phyloP scores from a whole-genome alignment of 2,329 filamentous ascomycete genomes.

The Diaporthe batatas region DNA sequence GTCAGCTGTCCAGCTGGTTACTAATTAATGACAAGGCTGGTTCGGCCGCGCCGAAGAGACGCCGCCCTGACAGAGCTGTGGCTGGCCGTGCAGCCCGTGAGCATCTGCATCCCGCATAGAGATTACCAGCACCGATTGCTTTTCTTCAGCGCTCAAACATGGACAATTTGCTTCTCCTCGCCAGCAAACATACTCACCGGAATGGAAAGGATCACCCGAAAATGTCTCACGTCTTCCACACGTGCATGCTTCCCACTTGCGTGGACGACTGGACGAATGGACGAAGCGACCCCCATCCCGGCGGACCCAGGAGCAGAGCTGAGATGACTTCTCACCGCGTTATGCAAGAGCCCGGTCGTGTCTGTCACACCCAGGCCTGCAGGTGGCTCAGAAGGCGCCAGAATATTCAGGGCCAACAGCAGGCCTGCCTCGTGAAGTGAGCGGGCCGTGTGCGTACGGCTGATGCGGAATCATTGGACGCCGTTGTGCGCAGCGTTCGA shows the following conservation, averaged over 20 bases:
- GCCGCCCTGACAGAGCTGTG: neutral
- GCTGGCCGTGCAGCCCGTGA: neutral
- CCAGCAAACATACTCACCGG: constrained; percentile 21
- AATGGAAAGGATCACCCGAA: constrained; percentile 30
- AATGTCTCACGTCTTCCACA: constrained; percentile 32
- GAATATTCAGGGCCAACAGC: constrained; percentile 27
- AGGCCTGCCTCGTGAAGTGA: constrained; percentile 18
- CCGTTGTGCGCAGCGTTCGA: constrained; percentile 1
- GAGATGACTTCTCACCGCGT: constrained; percentile 36
- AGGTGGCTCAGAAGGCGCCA: constrained; percentile 14
- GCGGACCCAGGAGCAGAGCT: constrained; percentile 26
- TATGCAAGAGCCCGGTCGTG: constrained; percentile 32
- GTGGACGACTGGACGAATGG: neutral
- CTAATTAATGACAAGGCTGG: neutral
- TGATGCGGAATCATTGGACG: constrained; percentile 33
- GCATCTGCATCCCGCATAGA: too few relatives aligned
- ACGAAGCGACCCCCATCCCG: neutral
- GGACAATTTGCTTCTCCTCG: constrained; percentile 6
- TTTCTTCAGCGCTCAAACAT: constrained; percentile 10
- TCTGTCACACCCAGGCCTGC: constrained; percentile 20
- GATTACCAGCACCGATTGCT: constrained; percentile 8
- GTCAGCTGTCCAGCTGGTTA: neutral
- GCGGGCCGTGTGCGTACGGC: constrained; percentile 22
- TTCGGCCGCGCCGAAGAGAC: neutral
- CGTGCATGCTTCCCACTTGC: constrained; percentile 26